Conservation (phyloP, 2,329 filamentous ascomycete species). For the Colletotrichum tropicicola region DNA sequence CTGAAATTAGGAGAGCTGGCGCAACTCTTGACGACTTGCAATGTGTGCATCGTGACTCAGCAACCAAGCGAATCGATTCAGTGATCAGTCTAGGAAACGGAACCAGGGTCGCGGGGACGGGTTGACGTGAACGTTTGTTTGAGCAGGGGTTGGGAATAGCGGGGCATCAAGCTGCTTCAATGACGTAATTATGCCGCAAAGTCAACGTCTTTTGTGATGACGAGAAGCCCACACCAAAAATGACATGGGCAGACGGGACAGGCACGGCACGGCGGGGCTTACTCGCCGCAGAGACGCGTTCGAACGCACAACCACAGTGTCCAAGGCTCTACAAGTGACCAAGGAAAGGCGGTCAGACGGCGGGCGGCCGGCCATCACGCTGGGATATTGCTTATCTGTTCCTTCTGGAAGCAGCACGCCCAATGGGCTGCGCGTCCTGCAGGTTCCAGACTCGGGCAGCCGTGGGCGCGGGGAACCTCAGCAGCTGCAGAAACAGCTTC, state of each 20-base stretch:
- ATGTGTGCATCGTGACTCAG: background rate
- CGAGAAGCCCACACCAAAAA: background rate
- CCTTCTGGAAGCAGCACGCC: background rate
- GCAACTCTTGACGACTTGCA: background rate
- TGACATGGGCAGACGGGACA: background rate
- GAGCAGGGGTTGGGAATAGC: conserved; percentile 4
- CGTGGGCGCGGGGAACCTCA: background rate
- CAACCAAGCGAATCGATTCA: background rate
- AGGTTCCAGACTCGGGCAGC: background rate
- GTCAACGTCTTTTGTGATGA: background rate
- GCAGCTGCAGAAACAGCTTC: too few species aligned
- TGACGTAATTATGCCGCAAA: conserved; percentile 23
- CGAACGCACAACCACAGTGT: too few species aligned
- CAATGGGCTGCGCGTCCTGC: background rate
- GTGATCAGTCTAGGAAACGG: conserved; percentile 4
- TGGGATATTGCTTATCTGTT: too few species aligned
- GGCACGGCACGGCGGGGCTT: background rate
- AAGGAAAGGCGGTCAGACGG: conserved; percentile 14
- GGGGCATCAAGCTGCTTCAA: background rate
- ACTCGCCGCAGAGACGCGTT: too few species aligned
- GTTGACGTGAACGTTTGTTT: conserved; percentile 2
- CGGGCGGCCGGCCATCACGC: too few species aligned
- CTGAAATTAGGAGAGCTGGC: background rate
- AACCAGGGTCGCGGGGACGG: background rate
- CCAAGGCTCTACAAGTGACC: too few species aligned